Conservation (phyloP, 2,329 filamentous ascomycete species). For the Aspergillus flavus region DNA sequence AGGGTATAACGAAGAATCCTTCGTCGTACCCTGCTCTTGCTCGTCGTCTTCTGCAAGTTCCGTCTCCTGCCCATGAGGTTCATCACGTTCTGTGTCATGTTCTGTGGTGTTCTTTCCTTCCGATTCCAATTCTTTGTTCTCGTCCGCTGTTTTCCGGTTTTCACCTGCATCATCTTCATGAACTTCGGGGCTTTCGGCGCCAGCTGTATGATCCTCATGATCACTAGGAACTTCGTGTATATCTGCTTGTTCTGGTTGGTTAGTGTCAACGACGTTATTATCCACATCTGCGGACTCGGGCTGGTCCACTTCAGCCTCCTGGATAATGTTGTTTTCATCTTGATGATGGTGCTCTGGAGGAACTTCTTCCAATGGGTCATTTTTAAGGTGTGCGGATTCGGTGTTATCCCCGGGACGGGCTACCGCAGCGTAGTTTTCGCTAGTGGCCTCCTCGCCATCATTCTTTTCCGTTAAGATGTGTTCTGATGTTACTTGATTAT, state of each 20-base stretch:
- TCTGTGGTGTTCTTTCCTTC: slow-evolving; percentile 11
- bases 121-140: slow-evolving; percentile 11
- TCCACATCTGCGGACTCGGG: slow-evolving; percentile 6
- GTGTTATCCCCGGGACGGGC: slow-evolving; percentile 1
- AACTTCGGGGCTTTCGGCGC: slow-evolving; percentile 14
- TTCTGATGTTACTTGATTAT: slow-evolving; percentile 9
- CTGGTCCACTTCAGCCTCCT: slow-evolving; percentile 12
- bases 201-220: slow-evolving; percentile 6
- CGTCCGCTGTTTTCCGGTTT: slow-evolving; percentile 11
- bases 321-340: slow-evolving; percentile 10
- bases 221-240: slow-evolving; percentile 4
- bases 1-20: slow-evolving; percentile 41
- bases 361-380: slow-evolving; percentile 4
- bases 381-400: not conserved
- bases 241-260: slow-evolving; percentile 23
- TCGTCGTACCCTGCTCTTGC: slow-evolving; percentile 5
- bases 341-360: not conserved
- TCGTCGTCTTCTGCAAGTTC: slow-evolving; percentile 14
- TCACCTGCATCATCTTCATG: slow-evolving; percentile 20
- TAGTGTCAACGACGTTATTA: slow-evolving; percentile 22
- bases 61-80: slow-evolving; percentile 10
- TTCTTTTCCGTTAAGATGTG: slow-evolving; percentile 1
- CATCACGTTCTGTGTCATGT: slow-evolving; percentile 12
- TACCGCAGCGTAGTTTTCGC: slow-evolving; percentile 3
- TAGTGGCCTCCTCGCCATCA: slow-evolving; percentile 3